Base-by-base conservation (phyloP, 2,329 filamentous ascomycete species). In the Acrocalymma vagum region DNA sequence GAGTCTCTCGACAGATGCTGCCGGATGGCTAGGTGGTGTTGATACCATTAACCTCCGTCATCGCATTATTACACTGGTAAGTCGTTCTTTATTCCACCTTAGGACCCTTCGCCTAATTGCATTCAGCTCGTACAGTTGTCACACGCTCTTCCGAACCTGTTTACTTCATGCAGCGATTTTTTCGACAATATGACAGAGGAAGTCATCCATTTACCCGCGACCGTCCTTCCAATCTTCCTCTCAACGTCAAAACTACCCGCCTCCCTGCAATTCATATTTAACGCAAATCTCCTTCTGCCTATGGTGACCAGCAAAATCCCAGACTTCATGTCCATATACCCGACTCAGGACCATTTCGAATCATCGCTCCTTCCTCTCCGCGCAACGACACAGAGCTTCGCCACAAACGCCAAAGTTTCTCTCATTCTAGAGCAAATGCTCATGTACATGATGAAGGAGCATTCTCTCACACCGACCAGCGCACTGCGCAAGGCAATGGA, bases 41-140 rank as follows among this genome's bases (percentile, higher is more conserved):
- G 80, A 86, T 32, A 82, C 86, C 0, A 71, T 90, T 13, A 61
- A 69, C 1, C 65, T 89, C 13, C 82, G 87, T 6, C 77, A 85
- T 48, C 81, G 85, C 1, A 68, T 90, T 4, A 80, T 90, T 41
- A 73, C 76, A 14, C 66, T 88, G 21, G 75, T 79, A 57, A 56
- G 74, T 58, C 15, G 5, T 26, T 14, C 11, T 20, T 3, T 10
- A n/a, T n/a, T n/a, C 22, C 16, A 7, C 4, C n/a, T 3, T 22
- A 8, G 8, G 29, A 20, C 28, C 24, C 11, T 14, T 16, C 20
- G 16, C 39, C 52, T 71, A 39, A 65, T 32, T 29, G 15, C 4
- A 13, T 22, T 55, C 34, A 71, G 64, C 58, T 78, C 15, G 60
- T 63, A 6, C 49, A 59, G 33, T 67, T 74, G 35, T 60, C 74